Percentiles rank a stretch among this genome's conserved stretches.
Conservation (phyloP, 306 rosid genomes). For the Cicer judaicum region DNA sequence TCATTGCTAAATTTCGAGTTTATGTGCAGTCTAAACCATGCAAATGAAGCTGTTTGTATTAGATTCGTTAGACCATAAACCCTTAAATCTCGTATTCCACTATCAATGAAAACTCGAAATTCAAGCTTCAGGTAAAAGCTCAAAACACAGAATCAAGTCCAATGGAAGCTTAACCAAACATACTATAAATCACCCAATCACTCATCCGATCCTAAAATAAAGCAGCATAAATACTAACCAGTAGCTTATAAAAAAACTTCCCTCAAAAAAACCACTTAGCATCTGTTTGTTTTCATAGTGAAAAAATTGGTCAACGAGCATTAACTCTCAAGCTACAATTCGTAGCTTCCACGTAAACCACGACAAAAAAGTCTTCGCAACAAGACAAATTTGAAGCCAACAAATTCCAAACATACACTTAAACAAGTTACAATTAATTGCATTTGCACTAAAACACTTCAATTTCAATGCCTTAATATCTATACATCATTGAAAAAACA, state of each 20-base stretch:
- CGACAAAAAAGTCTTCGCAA: background rate
- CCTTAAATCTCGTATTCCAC: background rate
- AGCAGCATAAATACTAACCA: constrained; percentile 2
- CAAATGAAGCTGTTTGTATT: constrained; percentile 16
- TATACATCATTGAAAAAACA: background rate
- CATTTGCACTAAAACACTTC: constrained; percentile 31
- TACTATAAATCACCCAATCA: constrained; percentile 20
- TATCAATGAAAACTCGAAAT: constrained; percentile 5
- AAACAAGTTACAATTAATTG: background rate
- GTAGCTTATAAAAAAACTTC: constrained; percentile 9
- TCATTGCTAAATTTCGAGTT: constrained; percentile 37
- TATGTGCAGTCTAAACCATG: constrained; percentile 19
- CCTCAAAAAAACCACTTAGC: background rate
- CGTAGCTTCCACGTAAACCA: background rate
- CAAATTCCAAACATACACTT: background rate
- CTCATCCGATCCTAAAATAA: constrained; percentile 43
- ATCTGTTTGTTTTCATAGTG: background rate
- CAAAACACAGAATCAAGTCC: background rate
- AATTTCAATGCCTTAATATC: constrained; percentile 21
- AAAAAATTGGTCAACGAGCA: background rate
- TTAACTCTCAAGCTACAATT: background rate
- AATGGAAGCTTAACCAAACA: background rate
- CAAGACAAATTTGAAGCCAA: background rate
- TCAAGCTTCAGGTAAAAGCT: constrained; percentile 12
- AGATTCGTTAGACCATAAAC: background rate